phyloP scores from a whole-genome alignment of 352 stramenopile species.

The Phytopythium helicoides region DNA sequence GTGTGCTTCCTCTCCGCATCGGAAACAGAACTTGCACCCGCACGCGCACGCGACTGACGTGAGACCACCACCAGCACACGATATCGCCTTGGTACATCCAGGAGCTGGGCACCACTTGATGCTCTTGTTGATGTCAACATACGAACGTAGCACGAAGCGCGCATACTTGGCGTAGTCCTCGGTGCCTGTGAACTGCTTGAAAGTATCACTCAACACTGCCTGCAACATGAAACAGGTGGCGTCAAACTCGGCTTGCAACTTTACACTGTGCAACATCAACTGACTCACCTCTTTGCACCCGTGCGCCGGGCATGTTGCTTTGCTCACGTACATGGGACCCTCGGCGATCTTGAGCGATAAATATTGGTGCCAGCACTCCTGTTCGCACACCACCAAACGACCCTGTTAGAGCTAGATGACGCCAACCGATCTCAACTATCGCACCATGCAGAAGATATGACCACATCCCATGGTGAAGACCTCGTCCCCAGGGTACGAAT shows the following conservation, averaged over 20 bases:
- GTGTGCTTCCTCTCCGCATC: conserved; percentile 97
- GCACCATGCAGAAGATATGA: conserved; percentile 95
- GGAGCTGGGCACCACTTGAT: conserved; percentile 97
- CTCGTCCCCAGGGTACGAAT: conserved; percentile 74
- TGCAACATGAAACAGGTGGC: conserved; percentile 11
- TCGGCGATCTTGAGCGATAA: conserved; percentile 88
- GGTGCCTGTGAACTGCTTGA: conserved; percentile 58
- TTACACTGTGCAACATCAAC: not conserved
- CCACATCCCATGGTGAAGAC: conserved; percentile 94
- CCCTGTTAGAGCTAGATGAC: conserved; percentile 14
- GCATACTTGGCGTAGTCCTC: conserved; percentile 90
- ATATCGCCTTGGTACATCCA: conserved; percentile 96
- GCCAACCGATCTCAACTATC: no score
- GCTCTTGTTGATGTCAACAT: conserved; percentile 97
- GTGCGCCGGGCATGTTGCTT: conserved; percentile 93
- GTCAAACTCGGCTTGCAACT: not conserved
- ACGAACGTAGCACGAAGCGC: conserved; percentile 93
- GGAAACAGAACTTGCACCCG: conserved; percentile 87
- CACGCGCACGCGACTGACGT: conserved; percentile 82
- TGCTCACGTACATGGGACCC: conserved; percentile 91
- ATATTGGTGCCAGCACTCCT: conserved; percentile 87
- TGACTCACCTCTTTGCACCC: conserved; percentile 90
- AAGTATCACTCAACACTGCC: conserved; percentile 66
- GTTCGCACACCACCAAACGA: not conserved
- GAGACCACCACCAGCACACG: conserved; percentile 65